A percentile compares a stretch with the other conserved stretches of the same genome.
Conservation (phyloP, 2,329 filamentous ascomycete species). For the Fusarium bactridioides region DNA sequence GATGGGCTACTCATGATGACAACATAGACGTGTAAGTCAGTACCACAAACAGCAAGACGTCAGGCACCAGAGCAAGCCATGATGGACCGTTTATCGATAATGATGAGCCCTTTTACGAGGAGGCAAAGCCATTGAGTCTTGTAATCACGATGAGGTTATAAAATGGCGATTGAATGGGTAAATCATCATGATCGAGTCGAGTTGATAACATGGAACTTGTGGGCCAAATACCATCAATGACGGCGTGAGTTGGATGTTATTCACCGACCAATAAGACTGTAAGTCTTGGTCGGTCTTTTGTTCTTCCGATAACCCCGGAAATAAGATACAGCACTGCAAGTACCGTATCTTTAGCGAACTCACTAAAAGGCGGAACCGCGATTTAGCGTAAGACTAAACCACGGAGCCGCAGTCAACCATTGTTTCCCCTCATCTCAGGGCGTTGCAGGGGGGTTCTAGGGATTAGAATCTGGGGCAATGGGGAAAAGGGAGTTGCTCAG, state of each 20-base stretch:
- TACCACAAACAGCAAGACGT: slow-evolving; percentile 4
- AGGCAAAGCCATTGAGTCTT: not conserved
- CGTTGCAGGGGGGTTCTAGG: not conserved
- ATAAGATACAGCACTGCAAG: not conserved
- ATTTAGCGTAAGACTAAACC: slow-evolving; percentile 34
- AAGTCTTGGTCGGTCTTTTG: not conserved
- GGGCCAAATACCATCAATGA: slow-evolving; percentile 22
- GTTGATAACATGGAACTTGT: not conserved
- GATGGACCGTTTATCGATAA: not conserved
- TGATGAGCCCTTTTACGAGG: not conserved
- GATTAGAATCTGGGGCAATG: slow-evolving; percentile 8
- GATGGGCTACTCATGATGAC: slow-evolving; percentile 34
- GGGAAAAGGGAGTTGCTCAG: slow-evolving; percentile 5
- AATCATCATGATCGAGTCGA: slow-evolving; percentile 6
- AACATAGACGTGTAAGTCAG: slow-evolving; percentile 31
- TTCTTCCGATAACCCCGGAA: slow-evolving; percentile 7
- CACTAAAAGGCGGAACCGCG: slow-evolving; percentile 40
- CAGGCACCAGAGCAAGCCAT: slow-evolving; percentile 10
- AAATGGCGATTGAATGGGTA: slow-evolving; percentile 9
- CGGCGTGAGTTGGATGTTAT: slow-evolving; percentile 2
- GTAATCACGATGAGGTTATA: not conserved
- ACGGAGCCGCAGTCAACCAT: slow-evolving; percentile 38
- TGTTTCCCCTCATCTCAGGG: slow-evolving; percentile 31
- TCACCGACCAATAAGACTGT: not conserved
- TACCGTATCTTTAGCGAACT: not conserved